Evolutionary conservation across 768 basidiomycete genomes (phyloP), one percentile per base, ranked within the genome.

Genomic region (Collybia nuda): DNA sequence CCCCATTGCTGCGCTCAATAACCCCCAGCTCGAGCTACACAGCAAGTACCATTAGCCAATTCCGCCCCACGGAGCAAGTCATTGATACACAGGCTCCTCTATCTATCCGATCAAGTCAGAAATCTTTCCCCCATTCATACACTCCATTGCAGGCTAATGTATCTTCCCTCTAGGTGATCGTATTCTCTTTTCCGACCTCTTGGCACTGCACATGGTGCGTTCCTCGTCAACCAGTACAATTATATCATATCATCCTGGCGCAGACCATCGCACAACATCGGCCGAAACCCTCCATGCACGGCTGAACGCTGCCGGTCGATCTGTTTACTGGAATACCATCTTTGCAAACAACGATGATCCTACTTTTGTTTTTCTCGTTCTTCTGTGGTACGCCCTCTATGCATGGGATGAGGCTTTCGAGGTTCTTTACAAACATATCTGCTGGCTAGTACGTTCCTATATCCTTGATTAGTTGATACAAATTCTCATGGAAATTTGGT

Each of bases 391-490:
- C 49, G 75, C 80, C 0, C 56, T 83, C 22, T 84, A 84, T 57
- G 74, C 81, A 0, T 84, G 83, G 72, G 83, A 84, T 43, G 80
- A 85, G 60, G 65, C 79, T 0, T 67, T 83, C 21, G 81, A 82
- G 55, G 63, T 66, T 12, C 56, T 84, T 29, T 82, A 81, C 49
- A 54, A 57, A 8, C 78, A 84, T 55, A 72, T 84, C 19, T 77
- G 72, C 50, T 68, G 53, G 49, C 64, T 85, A 50, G 77, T 75
- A 51, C 37, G 72, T 56, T 29, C 29, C 32, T 36, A 17, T 14
- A 36, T 45, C 57, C 4, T 61, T 50, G 21, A 58, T 24, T 17
- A 40, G 4, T 15, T 61, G 6, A 14, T 19, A 45, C 24, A 3
- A 3, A 3, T 23, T 21, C 21, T 24, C 15, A 40, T 21, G 15